These are phyloP conservation scores for Colletotrichum melonis DNA, from an alignment of 2,329 filamentous ascomycete genomes.

Conservation along the genomic window DNA sequence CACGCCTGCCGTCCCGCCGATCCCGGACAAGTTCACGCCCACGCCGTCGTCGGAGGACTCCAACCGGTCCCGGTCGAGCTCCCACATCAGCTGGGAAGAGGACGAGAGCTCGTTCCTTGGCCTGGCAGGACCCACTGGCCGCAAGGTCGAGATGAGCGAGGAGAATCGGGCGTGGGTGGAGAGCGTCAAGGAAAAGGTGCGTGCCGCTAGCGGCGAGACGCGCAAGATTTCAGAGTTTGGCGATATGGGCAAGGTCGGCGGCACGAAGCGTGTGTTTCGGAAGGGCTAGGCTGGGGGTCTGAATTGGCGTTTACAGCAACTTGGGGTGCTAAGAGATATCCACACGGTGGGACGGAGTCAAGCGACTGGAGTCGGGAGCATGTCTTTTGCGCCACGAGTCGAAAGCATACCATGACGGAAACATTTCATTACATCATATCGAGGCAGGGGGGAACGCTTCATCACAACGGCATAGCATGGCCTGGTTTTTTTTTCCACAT, in stretches of 20 bases:
- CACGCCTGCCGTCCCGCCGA: conserved; percentile 54
- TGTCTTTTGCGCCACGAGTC: conserved; percentile 17
- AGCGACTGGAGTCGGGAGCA: conserved; percentile 19
- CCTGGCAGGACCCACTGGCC: conserved; percentile 76
- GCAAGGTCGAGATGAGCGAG: conserved; percentile 74
- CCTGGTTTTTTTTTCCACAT: neutral
- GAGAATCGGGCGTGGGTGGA: conserved; percentile 85
- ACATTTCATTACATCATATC: conserved; percentile 20
- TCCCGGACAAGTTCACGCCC: conserved; percentile 51
- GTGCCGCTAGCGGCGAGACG: conserved; percentile 72
- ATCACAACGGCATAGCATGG: conserved; percentile 3
- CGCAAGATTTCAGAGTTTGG: conserved; percentile 64
- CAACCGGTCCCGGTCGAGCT: conserved; percentile 62
- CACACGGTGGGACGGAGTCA: neutral
- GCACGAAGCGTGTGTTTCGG: conserved; percentile 78
- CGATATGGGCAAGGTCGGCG: conserved; percentile 77
- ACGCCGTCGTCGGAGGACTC: conserved; percentile 59
- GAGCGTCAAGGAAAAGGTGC: conserved; percentile 83
- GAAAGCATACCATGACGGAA: conserved; percentile 16
- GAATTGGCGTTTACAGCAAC: neutral
- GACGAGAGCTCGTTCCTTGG: conserved; percentile 71
- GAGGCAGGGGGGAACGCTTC: neutral
- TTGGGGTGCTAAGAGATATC: neutral
- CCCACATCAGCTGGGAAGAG: conserved; percentile 67
- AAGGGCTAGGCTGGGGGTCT: conserved; percentile 44